phyloP scores from a whole-genome alignment of 139 green algal genomes.

The Eudorina sp. region DNA sequence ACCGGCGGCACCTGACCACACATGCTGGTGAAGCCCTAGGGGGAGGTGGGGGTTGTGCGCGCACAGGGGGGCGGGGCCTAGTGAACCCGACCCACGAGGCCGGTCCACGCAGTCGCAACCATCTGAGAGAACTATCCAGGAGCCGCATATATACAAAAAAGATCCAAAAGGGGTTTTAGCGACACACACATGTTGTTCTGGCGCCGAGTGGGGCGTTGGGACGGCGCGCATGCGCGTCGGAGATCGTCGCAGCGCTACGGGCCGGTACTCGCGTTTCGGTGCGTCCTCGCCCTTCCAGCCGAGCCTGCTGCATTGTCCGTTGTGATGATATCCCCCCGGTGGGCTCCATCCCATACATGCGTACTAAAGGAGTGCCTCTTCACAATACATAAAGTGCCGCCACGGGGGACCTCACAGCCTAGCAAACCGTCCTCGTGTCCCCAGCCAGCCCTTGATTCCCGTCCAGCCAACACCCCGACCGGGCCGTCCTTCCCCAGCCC shows the following conservation, averaged over 20 bases:
- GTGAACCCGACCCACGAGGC: not conserved
- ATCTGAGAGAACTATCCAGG: not conserved
- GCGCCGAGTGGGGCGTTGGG: too few relatives aligned
- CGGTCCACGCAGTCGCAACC: not conserved
- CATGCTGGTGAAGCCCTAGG: slow-evolving; percentile 34
- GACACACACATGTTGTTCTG: too few relatives aligned
- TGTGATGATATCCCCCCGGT: too few relatives aligned
- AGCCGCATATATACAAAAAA: not conserved
- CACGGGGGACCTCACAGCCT: not conserved
- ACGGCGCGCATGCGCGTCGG: too few relatives aligned
- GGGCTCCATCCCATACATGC: not conserved
- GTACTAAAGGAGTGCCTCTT: not conserved
- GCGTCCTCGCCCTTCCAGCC: too few relatives aligned
- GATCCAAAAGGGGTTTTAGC: not conserved
- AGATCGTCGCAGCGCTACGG: too few relatives aligned
- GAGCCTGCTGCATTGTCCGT: too few relatives aligned
- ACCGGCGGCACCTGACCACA: slow-evolving; percentile 3
- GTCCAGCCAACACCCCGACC: not conserved
- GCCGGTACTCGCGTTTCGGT: too few relatives aligned
- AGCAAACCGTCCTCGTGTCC: not conserved
- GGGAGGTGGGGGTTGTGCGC: not conserved
- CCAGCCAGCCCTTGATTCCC: not conserved
- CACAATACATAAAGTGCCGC: not conserved
- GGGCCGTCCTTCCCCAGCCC: not conserved
- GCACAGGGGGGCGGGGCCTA: not conserved